Percentiles rank a stretch among this genome's conserved stretches.
phyloP scores from a whole-genome alignment of 2,329 filamentous ascomycete genomes.

The Acrocalymma vagum region DNA sequence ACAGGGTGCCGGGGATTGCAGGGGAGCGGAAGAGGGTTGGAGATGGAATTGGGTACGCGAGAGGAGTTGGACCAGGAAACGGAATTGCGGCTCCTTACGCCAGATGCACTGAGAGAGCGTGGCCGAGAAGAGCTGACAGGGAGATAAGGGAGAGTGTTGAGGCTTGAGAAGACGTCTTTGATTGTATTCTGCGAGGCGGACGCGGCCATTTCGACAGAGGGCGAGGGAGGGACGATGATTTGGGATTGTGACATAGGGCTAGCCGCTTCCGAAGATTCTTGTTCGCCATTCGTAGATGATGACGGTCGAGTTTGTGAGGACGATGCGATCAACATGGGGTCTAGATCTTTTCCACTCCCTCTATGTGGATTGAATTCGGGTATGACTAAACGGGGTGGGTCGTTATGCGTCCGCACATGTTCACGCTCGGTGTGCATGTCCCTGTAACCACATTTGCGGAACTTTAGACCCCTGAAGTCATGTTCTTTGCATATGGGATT shows the following conservation, averaged over 20 bases:
- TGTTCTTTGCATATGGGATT: conserved; percentile 67
- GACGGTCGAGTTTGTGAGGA: conserved; percentile 30
- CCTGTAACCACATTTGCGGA: conserved; percentile 65
- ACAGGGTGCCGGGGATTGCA: conserved; percentile 52
- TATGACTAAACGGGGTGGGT: conserved; percentile 43
- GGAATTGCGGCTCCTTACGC: conserved; percentile 42
- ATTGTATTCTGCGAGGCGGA: conserved; percentile 34
- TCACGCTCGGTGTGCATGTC: conserved; percentile 61
- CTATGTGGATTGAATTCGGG: conserved; percentile 46
- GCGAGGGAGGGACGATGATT: conserved; percentile 33
- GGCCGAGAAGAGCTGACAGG: conserved; percentile 45
- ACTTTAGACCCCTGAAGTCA: conserved; percentile 64
- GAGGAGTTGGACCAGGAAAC: conserved; percentile 36
- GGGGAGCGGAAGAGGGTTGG: conserved; percentile 46
- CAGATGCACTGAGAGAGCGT: conserved; percentile 47
- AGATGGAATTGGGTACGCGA: conserved; percentile 36
- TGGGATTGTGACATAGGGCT: conserved; percentile 46
- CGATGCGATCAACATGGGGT: conserved; percentile 33
- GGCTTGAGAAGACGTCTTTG: conserved; percentile 32
- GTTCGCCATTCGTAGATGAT: conserved; percentile 31
- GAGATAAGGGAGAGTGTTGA: conserved; percentile 35
- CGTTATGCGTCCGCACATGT: conserved; percentile 45
- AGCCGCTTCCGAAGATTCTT: conserved; percentile 33
- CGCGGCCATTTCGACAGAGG: conserved; percentile 39
- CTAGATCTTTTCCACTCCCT: conserved; percentile 27